Evolutionary conservation across 768 basidiomycete genomes (phyloP), one percentile per base, ranked within the genome.

Genomic region (Lyophyllum decastes): DNA sequence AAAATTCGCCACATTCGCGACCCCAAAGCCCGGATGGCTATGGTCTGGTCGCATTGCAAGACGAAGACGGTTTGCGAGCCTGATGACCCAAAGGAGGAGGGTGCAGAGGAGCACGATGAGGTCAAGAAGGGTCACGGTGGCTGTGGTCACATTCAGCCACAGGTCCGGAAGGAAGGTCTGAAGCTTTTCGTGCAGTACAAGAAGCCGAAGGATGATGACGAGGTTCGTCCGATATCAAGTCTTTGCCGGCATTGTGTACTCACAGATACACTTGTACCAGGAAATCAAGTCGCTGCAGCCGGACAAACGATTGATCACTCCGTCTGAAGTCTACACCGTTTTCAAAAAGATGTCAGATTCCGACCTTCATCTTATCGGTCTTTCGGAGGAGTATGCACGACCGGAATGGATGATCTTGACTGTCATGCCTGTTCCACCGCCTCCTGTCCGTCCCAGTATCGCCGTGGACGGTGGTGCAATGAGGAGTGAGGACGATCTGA

Each of bases 361-460:
- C 12, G 96, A 98, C 69, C 82, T 98, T 16, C 83, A 88, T 61
- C 79, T 95, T 25, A 85, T 98, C 62, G 97, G 97, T 35, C 85
- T 98, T 10, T 95, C 92, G 25, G 92, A 95, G 57, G 92, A 94
- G 69, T 98, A 97, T 69, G 96, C 97, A 7, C 86, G 95, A 41
- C 97, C 97, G 2, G 94, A 98, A 67, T 99, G 97, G 97, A 98
- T 99, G 97, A 97, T 99, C 63, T 77, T 98, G 41, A 98, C 97
- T 0, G 94, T 98, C 35, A 83, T 98, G 71, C 97, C 97, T 34
- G 96, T 99, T 0, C 97, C 97, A 1, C 97, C 97, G 1, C 96
- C 96, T 6, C 94, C 97, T 8, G 97, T 99, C 53, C 93, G 97
- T 49, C 97, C 97, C 0, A 96, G 94, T 75, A 98, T 99, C 56